Base-by-base conservation (phyloP, 306 rosid genomes). In the Betula pendula region DNA sequence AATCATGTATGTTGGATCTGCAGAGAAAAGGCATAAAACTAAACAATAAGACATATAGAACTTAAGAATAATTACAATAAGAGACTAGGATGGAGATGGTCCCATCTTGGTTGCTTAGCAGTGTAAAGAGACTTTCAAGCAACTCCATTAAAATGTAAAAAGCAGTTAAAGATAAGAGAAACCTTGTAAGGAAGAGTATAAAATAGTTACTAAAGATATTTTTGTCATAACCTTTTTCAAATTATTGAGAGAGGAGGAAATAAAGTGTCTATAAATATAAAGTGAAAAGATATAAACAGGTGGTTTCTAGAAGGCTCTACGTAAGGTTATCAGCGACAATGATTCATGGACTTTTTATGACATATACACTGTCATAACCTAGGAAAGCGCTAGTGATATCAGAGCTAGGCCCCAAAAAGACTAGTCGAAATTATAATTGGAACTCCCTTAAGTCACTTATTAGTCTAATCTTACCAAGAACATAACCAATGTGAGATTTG, bases 1-100 rank as follows among this genome's bases (percentile, higher is more conserved):
- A 87, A 94, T 90, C 98, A 94, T 94, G 79, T 92, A 94, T 19
- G 98, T 95, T 40, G 98, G 98, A 88, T 95, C 98, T 95, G 83
- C 70, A 72, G n/a, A 77, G 75, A 63, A 72, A 83, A 47, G 43
- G 77, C 48, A 77, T 62, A n/a, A 12, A 59, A 8, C 27, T 55
- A 17, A 27, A 35, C 62, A 40, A 14, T 51, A 52, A 48, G 55
- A 67, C 48, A 38, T 62, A 16, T 15, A 31, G 20, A 29, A 62
- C 22, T 62, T 17, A 43, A 16, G 56, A 55, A 2, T 19, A 19
- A 38, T 9, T 6, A 5, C 16, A 73, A 35, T 4, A 53, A 1
- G 13, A 20, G 27, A 73, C 2, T 65, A 9, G 24, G 53, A 56
- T 19, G 29, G 8, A 53, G 17, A 44, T 60, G 31, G 25, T 59